Evolutionary conservation across 345 rosid species (phyloP).

Genomic region (Populus deltoides): DNA sequence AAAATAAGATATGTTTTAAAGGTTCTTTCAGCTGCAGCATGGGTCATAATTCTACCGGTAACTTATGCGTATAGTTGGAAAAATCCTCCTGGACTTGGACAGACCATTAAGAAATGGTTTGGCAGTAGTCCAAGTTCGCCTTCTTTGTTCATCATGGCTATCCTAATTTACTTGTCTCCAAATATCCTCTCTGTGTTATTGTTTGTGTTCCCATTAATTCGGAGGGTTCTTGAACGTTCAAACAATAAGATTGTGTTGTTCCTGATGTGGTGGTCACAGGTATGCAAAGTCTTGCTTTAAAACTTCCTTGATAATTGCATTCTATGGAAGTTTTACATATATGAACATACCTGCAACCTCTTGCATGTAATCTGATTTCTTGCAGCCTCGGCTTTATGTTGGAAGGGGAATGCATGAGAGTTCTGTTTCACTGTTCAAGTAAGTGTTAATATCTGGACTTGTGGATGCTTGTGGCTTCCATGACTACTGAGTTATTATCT

Average conservation of each 20-base stretch:
- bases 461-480: constrained; percentile 8
- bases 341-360: not conserved
- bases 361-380: not conserved
- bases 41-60: constrained; percentile 89
- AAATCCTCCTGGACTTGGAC: constrained; percentile 86
- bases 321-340: not conserved
- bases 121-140: constrained; percentile 71
- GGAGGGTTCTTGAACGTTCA: constrained; percentile 92
- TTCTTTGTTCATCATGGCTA: constrained; percentile 77
- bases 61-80: constrained; percentile 90
- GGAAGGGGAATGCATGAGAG: constrained; percentile 99
- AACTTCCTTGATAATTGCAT: not conserved
- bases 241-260: constrained; percentile 83
- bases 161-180: constrained; percentile 80
- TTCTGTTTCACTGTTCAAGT: constrained; percentile 83
- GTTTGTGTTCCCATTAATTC: constrained; percentile 81
- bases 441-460: constrained; percentile 27
- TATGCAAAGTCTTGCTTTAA: constrained; percentile 20
- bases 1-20: constrained; percentile 91
- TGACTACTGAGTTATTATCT: constrained; percentile 1
- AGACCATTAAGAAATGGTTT: constrained; percentile 90
- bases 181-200: constrained; percentile 78
- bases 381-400: constrained; percentile 97
- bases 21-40: constrained; percentile 87
- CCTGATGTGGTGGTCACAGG: constrained; percentile 99